Conservation (phyloP, 768 basidiomycete genomes). For the Psilocybe sp. region DNA sequence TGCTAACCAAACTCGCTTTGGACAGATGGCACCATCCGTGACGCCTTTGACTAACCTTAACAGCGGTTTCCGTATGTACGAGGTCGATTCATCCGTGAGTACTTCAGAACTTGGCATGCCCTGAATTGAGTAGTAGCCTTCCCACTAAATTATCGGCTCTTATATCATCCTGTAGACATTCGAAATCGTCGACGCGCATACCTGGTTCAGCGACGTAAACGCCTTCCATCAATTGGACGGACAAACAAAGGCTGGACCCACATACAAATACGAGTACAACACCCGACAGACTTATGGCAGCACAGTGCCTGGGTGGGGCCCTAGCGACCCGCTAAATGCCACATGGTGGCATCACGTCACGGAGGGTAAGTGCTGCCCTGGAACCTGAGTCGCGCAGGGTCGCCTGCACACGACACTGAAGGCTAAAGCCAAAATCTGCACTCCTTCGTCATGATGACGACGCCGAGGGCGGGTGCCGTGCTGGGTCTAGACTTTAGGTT, state of each 20-base stretch:
- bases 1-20: not conserved
- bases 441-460: no score
- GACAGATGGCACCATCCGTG: conserved; percentile 65
- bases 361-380: conserved; percentile 43
- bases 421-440: no score
- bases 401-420: no score
- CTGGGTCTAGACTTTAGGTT: no score
- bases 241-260: conserved; percentile 57
- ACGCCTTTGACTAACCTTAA: conserved; percentile 72
- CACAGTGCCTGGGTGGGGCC: conserved; percentile 55
- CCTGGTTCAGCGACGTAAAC: conserved; percentile 60
- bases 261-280: conserved; percentile 64
- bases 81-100: conserved; percentile 66
- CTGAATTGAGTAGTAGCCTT: no score
- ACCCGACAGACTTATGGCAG: conserved; percentile 66
- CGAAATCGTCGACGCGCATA: conserved; percentile 75
- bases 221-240: conserved; percentile 55
- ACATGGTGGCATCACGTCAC: conserved; percentile 85
- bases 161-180: conserved; percentile 49
- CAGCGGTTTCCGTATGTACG: conserved; percentile 71
- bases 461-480: no score
- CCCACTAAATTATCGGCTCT: not conserved
- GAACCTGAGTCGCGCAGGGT: not conserved
- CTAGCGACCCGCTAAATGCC: conserved; percentile 68
- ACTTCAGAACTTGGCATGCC: no score